phyloP scores from a whole-genome alignment of 2,329 filamentous ascomycete species.

The Stagonosporopsis tanaceti region DNA sequence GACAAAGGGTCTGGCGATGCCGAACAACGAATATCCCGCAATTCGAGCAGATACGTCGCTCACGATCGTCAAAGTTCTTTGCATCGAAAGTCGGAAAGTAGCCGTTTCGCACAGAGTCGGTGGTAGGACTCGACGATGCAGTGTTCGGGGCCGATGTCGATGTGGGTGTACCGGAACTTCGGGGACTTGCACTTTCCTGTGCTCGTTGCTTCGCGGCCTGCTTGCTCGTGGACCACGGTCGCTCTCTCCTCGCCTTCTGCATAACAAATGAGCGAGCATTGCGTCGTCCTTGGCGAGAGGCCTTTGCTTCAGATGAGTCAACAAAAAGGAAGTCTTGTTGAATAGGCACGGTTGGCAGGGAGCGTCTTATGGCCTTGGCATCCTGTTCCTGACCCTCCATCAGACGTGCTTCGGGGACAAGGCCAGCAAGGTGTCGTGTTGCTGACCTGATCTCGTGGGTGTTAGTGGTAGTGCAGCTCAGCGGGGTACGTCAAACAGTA shows the following conservation, averaged over 20 bases:
- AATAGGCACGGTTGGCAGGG: constrained; percentile 32
- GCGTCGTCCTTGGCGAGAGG: constrained; percentile 48
- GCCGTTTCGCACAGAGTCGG: constrained; percentile 24
- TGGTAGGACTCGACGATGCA: constrained; percentile 43
- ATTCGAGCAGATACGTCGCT: constrained; percentile 37
- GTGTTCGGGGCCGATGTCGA: constrained; percentile 39
- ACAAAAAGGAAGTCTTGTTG: constrained; percentile 51
- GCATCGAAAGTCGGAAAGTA: constrained; percentile 30
- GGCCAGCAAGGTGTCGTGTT: constrained; percentile 28
- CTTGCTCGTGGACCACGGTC: constrained; percentile 52
- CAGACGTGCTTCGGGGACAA: constrained; percentile 28
- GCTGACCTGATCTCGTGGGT: constrained; percentile 28
- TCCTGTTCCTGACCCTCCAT: constrained; percentile 40
- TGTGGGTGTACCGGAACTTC: constrained; percentile 40
- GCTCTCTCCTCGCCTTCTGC: constrained; percentile 49
- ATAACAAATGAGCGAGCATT: constrained; percentile 53
- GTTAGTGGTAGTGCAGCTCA: constrained; percentile 36
- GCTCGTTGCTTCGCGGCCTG: constrained; percentile 44
- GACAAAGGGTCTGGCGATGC: constrained; percentile 42
- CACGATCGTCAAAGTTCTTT: constrained; percentile 25
- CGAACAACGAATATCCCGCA: constrained; percentile 42
- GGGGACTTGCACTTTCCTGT: constrained; percentile 37
- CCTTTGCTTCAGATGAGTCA: constrained; percentile 49
- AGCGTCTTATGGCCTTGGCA: constrained; percentile 32
- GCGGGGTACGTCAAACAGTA: constrained; percentile 30